Conservation (phyloP, 305 asterid genomes). For the Fraxinus velutina region DNA sequence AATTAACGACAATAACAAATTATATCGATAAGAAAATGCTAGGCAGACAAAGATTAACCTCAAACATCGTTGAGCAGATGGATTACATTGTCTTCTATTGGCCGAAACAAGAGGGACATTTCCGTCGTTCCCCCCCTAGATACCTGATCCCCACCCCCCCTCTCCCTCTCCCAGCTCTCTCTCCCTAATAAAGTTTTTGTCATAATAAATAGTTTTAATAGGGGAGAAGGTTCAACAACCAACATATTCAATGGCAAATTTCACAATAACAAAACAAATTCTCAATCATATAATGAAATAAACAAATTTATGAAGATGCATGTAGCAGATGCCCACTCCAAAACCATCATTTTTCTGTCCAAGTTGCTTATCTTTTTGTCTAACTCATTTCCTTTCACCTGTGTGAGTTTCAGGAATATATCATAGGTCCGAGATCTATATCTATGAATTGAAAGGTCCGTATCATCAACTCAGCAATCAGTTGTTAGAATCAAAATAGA, state of each 20-base stretch:
- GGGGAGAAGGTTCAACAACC: neutral
- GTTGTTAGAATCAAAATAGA: neutral
- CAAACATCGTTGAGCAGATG: neutral
- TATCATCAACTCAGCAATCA: neutral
- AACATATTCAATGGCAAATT: neutral
- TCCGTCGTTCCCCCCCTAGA: neutral
- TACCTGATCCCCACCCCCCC: neutral
- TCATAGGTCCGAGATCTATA: neutral
- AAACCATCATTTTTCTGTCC: neutral
- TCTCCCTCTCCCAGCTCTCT: neutral
- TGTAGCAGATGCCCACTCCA: neutral
- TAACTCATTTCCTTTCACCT: neutral
- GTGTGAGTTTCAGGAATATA: neutral
- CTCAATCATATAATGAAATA: neutral
- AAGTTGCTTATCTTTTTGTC: neutral
- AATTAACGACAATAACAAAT: neutral
- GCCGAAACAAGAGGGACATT: neutral
- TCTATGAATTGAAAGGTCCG: neutral
- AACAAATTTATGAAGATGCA: neutral
- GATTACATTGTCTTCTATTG: neutral
- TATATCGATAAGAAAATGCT: neutral
- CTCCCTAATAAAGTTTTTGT: neutral
- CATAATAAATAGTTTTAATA: neutral
- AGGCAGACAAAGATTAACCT: neutral
- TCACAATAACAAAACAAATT: neutral